Evolutionary conservation across 2,329 filamentous ascomycete species (phyloP), one percentile per base, ranked within the genome.

Genomic region (Beauveria australis): DNA sequence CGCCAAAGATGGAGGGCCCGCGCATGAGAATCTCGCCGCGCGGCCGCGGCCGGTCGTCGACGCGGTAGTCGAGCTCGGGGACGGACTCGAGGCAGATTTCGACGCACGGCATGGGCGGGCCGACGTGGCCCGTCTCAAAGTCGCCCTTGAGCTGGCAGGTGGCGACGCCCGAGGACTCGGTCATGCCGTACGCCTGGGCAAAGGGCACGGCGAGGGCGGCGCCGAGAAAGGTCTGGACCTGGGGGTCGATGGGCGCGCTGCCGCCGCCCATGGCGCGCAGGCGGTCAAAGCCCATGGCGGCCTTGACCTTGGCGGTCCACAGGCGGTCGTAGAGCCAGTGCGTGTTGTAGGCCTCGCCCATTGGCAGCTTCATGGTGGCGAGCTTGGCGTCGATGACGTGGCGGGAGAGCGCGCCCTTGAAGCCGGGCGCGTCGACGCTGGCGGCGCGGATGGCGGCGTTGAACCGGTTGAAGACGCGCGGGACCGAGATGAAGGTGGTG

Each of bases 41-140:
- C 3, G 94, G 92, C 71, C 89, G 81, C 3, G 94, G 94, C 78
- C 89, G 91, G 78, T 99, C 93, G 10, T 89, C 87, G 53, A 89
- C 85, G 1, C 87, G 82, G 78, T 99, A 99, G 60, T 97, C 93
- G 82, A 97, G 93, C 64, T 97, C 93, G 1, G 93, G 92, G 7
- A 95, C 89, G 57, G 92, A 95, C 71, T 88, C 80, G 60, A 97
- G 80, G 72, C 92, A 96, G 53, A 87, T 77, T 77, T 99, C 94
- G 9, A 82, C 75, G 62, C 79, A 81, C 8, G 86, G 80, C 63
- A 83, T 81, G 0, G 92, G 81, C 5, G 82, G 85, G 57, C 94
- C 94, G 67, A 93, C 93, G 75, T 92, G 96, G 63, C 91, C 92
- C 5, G 87, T 78, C 9, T 81, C 82, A 70, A 89, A 86, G 73